Conservation (phyloP, 257 asterid genomes). For the Gentiana dahurica region DNA sequence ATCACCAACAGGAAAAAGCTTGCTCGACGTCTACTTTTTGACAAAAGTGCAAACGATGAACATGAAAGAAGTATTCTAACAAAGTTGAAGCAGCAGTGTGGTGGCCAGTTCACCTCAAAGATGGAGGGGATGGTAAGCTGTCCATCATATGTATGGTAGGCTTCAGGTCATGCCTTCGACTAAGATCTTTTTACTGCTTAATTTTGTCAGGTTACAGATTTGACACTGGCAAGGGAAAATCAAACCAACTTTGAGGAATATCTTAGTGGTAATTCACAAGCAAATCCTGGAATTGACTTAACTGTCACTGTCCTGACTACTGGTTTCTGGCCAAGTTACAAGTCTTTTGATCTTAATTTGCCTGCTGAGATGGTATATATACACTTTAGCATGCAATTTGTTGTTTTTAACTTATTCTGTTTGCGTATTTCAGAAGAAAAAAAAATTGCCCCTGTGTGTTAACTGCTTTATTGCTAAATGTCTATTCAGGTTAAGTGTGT, state of each 20-base stretch:
- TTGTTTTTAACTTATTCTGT: no score
- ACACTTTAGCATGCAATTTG: background rate
- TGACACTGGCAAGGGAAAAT: conserved; percentile 95
- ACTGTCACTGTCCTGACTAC: conserved; percentile 97
- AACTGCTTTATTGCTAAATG: background rate
- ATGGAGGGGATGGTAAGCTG: conserved; percentile 99
- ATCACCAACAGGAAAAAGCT: conserved; percentile 72
- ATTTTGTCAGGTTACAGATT: conserved; percentile 69
- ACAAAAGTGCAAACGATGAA: conserved; percentile 98
- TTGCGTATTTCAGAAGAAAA: no score
- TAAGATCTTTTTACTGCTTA: conserved; percentile 5
- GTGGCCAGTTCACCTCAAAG: conserved; percentile 97
- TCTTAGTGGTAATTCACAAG: conserved; percentile 48
- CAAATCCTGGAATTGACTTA: conserved; percentile 88
- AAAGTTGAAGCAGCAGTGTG: conserved; percentile 98
- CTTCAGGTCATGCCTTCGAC: background rate
- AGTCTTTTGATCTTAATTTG: conserved; percentile 91
- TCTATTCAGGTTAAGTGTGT: conserved; percentile 75
- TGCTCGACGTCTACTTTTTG: conserved; percentile 85
- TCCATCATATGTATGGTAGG: conserved; percentile 1
- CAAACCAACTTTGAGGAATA: conserved; percentile 88
- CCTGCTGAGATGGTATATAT: conserved; percentile 82
- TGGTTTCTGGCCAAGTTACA: conserved; percentile 99
- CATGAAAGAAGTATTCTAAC: conserved; percentile 96
- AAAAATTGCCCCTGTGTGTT: no score